Evolutionary conservation across 2,329 filamentous ascomycete species (phyloP), one percentile per base, ranked within the genome.

Genomic region (Ophidiomyces ophidiicola): DNA sequence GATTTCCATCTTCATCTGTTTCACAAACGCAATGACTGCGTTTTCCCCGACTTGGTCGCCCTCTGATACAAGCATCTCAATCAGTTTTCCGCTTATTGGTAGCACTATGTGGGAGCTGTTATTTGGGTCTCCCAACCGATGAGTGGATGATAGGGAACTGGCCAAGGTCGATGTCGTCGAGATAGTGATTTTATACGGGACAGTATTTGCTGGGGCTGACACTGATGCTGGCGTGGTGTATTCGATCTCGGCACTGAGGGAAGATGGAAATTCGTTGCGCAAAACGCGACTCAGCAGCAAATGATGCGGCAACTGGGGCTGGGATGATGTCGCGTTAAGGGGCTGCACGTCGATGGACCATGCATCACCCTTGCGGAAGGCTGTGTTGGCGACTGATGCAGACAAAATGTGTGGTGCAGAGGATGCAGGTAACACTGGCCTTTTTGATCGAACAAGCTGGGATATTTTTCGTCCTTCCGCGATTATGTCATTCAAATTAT

Each of bases 1-100:
- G n/a, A 79, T 55, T 46, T 80, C 76, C 75, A 79, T 80, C 56
- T 79, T 79, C 74, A 78, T 78, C 55, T 79, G 75, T 54, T 72
- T 71, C 14, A 79, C 67, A 12, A 79, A 72, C 5, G 61, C 70
- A 46, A 79, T 59, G 0, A 70, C 57, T 26, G 77, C 67, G 1
- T 72, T 71, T 44, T 68, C 59, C 14, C 52, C 53, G 0, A 74
- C 57, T 5, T 53, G 46, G 43, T 74, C 69, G 0, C 70, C 71
- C 3, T 65, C 63, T 4, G 70, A 63, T 0, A 78, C 71, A 2
- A 72, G 49, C 1, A 79, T 57, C 51, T 79, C 75, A 1, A 78
- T 67, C 18, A 79, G 46, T 43, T 71, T 75, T 0, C 75, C 76
- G 0, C 70, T 65, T 10, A 79, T 67, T 0, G 74, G 74, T 5